A percentile compares a stretch with the other conserved stretches of the same genome.
Conservation (phyloP, 164 flowering plant genomes). For the Macadamia integrifolia region DNA sequence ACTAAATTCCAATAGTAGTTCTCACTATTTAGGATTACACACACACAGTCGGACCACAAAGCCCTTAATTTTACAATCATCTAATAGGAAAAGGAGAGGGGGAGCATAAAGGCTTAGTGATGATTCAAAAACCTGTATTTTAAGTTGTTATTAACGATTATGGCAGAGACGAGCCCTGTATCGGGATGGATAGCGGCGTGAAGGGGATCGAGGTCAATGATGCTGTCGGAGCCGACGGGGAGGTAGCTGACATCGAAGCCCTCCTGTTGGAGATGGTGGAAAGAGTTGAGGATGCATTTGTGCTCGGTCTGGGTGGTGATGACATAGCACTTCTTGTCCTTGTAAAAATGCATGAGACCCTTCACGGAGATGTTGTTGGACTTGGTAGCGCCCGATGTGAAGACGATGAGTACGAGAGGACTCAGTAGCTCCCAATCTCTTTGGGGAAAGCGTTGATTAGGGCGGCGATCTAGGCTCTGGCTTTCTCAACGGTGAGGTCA, state of each 20-base stretch:
- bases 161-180: conserved; percentile 68
- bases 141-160: conserved; percentile 94
- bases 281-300: conserved; percentile 91
- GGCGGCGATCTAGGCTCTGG: conserved; percentile 68
- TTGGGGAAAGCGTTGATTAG: conserved; percentile 81
- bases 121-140: no score
- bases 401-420: conserved; percentile 19
- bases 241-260: conserved; percentile 86
- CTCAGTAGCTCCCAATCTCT: conserved; percentile 33
- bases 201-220: conserved; percentile 44
- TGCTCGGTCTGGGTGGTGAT: conserved; percentile 97
- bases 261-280: conserved; percentile 84
- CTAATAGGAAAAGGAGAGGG: no score
- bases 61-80: no score
- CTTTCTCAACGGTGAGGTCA: conserved; percentile 70
- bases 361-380: conserved; percentile 67
- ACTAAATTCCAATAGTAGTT: no score
- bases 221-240: conserved; percentile 51
- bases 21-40: no score
- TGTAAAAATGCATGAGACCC: no score
- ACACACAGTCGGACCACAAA: no score
- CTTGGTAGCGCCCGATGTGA: conserved; percentile 98
- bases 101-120: no score
- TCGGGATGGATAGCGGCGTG: conserved; percentile 61
- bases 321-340: no score